A percentile compares a stretch with the other conserved stretches of the same genome.
Evolutionary conservation across 2,329 filamentous ascomycete species (phyloP).

Genomic region (Pseudogymnoascus sp.): DNA sequence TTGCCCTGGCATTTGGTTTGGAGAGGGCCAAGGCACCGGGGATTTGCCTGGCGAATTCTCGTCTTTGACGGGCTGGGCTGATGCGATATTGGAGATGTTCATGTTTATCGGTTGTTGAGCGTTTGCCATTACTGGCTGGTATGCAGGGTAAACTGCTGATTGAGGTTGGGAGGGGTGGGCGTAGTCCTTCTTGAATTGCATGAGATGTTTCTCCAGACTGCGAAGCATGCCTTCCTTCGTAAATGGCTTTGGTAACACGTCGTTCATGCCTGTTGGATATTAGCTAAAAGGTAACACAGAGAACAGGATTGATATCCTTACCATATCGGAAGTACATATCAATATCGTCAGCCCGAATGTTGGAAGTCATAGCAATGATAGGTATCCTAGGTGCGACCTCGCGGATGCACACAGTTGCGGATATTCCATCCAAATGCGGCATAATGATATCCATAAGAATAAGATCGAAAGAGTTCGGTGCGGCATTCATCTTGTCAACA

Average conservation of each 20-base stretch:
- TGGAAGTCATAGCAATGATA: conserved; percentile 98
- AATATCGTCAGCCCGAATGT: conserved; percentile 93
- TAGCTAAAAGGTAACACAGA: not conserved
- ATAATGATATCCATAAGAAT: conserved; percentile 95
- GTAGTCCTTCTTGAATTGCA: conserved; percentile 65
- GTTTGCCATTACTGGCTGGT: conserved; percentile 12
- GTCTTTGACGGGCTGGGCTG: conserved; percentile 25
- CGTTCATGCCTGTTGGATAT: conserved; percentile 73
- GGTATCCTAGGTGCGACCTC: conserved; percentile 75
- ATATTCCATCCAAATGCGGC: conserved; percentile 91
- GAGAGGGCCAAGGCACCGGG: conserved; percentile 28
- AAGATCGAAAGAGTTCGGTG: conserved; percentile 47
- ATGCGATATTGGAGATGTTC: conserved; percentile 24
- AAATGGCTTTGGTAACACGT: conserved; percentile 93
- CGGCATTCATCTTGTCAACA: conserved; percentile 67
- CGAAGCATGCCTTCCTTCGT: conserved; percentile 78
- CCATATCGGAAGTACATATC: conserved; percentile 96
- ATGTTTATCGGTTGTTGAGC: conserved; percentile 22
- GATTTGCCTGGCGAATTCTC: conserved; percentile 28
- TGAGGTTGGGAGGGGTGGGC: conserved; percentile 15
- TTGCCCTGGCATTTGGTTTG: conserved; percentile 23
- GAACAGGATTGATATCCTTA: conserved; percentile 39
- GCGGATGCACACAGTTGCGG: conserved; percentile 85
- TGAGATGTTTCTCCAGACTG: conserved; percentile 81
- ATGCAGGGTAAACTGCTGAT: conserved; percentile 20